A percentile compares a stretch with the other conserved stretches of the same genome.
These are phyloP conservation scores for Plasmopara muralis DNA, from an alignment of 352 stramenopile species.

Conservation along the genomic window DNA sequence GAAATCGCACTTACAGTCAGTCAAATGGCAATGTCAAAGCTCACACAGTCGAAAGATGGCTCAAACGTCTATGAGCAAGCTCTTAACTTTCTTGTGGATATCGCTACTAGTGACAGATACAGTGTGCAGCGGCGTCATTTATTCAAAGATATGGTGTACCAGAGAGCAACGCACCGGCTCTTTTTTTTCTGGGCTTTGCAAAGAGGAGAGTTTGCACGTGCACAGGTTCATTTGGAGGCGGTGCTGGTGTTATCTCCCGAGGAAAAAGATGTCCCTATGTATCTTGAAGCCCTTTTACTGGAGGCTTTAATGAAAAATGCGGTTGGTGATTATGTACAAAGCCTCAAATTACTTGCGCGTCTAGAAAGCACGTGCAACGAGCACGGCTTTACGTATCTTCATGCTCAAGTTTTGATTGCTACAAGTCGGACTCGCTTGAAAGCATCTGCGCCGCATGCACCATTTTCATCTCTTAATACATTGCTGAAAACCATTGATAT, in stretches of 20 bases:
- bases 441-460: conserved; percentile 32
- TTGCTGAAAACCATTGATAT: conserved; percentile 42
- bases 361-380: conserved; percentile 39
- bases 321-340: conserved; percentile 28
- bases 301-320: conserved; percentile 29
- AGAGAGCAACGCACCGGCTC: conserved; percentile 42
- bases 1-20: conserved; percentile 52
- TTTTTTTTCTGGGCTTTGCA: conserved; percentile 48
- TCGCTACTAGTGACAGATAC: conserved; percentile 3
- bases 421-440: conserved; percentile 32
- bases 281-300: conserved; percentile 37
- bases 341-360: conserved; percentile 33
- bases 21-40: conserved; percentile 33
- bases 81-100: conserved; percentile 31
- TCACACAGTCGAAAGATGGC: conserved; percentile 8
- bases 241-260: conserved; percentile 39
- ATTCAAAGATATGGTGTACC: conserved; percentile 31
- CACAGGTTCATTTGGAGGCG: conserved; percentile 36
- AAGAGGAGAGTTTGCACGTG: conserved; percentile 35
- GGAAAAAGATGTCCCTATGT: conserved; percentile 36
- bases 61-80: conserved; percentile 25
- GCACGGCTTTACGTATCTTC: conserved; percentile 36
- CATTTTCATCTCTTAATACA: conserved; percentile 40
- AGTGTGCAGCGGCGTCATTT: conserved; percentile 13
- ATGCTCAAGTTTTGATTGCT: conserved; percentile 45